Conservation (phyloP, 768 basidiomycete species). For the Lactarius quietus region DNA sequence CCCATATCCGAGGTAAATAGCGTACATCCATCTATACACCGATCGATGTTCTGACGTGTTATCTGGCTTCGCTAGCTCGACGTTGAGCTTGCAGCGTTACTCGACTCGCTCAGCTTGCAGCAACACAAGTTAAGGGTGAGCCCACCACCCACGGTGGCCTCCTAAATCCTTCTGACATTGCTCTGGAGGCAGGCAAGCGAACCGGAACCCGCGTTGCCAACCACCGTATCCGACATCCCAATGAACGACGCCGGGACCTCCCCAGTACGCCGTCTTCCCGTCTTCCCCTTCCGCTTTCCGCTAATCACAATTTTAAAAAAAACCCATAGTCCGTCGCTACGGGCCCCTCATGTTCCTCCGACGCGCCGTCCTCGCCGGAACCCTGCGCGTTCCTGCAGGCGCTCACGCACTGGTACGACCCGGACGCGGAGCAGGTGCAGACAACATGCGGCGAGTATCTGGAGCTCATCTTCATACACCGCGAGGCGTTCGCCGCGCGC, state of each 20-base stretch:
- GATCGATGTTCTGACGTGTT: not conserved
- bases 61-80: constrained; percentile 16
- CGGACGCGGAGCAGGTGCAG: constrained; percentile 33
- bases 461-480: constrained; percentile 75
- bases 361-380: constrained; percentile 6
- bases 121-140: constrained; percentile 24
- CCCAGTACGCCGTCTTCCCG: constrained; percentile 12
- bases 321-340: constrained; percentile 26
- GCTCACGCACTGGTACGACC: constrained; percentile 28
- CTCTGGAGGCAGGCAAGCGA: constrained; percentile 27
- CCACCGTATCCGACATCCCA: constrained; percentile 22
- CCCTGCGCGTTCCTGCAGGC: constrained; percentile 35
- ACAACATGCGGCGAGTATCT: constrained; percentile 75
- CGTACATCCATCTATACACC: not conserved
- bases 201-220: constrained; percentile 1
- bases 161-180: constrained; percentile 8
- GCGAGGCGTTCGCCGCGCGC: constrained; percentile 59
- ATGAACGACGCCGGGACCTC: constrained; percentile 26
- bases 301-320: not conserved
- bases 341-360: constrained; percentile 27
- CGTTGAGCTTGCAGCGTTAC: constrained; percentile 20
- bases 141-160: not conserved
- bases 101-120: constrained; percentile 25
- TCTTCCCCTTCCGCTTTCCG: not conserved
- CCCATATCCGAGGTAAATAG: constrained; percentile 21